phyloP scores from a whole-genome alignment of 1,139 yeast species.

The Debaryomyces nepalensis region DNA sequence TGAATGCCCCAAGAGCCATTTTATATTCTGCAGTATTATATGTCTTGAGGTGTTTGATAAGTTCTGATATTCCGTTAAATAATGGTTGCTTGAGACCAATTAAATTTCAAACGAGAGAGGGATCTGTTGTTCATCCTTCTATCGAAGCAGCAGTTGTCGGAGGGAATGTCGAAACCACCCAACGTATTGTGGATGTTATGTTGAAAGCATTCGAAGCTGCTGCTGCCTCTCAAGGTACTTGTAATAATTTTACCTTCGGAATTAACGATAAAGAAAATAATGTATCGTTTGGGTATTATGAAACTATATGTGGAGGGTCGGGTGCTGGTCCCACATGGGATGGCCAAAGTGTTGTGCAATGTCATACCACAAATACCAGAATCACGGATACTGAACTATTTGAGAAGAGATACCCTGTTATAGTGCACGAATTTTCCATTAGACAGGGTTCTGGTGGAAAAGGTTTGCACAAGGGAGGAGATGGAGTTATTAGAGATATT shows the following conservation, averaged over 20 bases:
- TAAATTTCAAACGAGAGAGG: conserved; percentile 65
- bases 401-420: conserved; percentile 53
- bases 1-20: conserved; percentile 63
- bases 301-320: conserved; percentile 54
- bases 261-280: conserved; percentile 40
- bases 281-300: conserved; percentile 51
- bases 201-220: conserved; percentile 76
- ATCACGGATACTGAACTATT: conserved; percentile 53
- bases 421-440: conserved; percentile 45
- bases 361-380: conserved; percentile 54
- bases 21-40: conserved; percentile 82
- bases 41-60: conserved; percentile 73
- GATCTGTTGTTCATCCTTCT: conserved; percentile 71
- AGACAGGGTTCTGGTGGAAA: conserved; percentile 47
- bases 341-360: conserved; percentile 52
- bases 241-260: conserved; percentile 56
- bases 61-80: conserved; percentile 80
- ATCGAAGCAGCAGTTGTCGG: conserved; percentile 86
- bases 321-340: conserved; percentile 57
- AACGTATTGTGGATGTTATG: conserved; percentile 79
- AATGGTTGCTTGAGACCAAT: conserved; percentile 84
- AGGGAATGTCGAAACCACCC: conserved; percentile 88
- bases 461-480: conserved; percentile 49
- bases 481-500: conserved; percentile 51
- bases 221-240: conserved; percentile 59